A percentile compares a stretch with the other conserved stretches of the same genome.
phyloP scores from a whole-genome alignment of 306 rosid species.

The Quercus aquifolioides region DNA sequence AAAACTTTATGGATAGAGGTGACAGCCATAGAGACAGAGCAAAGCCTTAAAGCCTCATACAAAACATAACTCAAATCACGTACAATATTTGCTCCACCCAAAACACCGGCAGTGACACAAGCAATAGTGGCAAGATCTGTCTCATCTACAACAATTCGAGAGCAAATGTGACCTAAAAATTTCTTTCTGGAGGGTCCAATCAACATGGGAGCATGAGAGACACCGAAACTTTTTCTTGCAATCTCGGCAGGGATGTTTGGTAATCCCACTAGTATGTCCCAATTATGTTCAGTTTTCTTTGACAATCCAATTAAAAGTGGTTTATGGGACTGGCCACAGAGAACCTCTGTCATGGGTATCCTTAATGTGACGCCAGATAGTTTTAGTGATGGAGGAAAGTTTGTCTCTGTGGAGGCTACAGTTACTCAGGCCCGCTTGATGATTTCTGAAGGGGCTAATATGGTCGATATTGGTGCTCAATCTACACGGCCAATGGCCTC shows the following conservation, averaged over 20 bases:
- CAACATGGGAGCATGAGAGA: conserved; percentile 77
- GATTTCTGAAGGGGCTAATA: conserved; percentile 77
- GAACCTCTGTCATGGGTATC: too few relatives aligned
- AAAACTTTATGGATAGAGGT: too few relatives aligned
- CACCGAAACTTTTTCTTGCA: conserved; percentile 52
- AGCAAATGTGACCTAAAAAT: conserved; percentile 71
- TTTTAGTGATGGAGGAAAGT: too few relatives aligned
- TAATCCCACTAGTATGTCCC: neutral
- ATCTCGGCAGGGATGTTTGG: conserved; percentile 57
- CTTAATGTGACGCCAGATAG: too few relatives aligned
- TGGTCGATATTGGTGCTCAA: conserved; percentile 89
- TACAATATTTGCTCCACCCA: conserved; percentile 79
- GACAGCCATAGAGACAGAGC: too few relatives aligned
- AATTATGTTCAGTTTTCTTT: too few relatives aligned
- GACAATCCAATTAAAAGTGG: too few relatives aligned
- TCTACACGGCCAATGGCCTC: conserved; percentile 80
- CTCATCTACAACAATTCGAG: conserved; percentile 39
- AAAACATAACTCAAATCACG: conserved; percentile 11
- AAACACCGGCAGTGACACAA: conserved; percentile 53
- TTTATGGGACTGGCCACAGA: too few relatives aligned
- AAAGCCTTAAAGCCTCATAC: too few relatives aligned
- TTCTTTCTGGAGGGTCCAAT: conserved; percentile 86
- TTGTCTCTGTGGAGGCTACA: too few relatives aligned
- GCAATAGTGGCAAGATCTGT: conserved; percentile 88
- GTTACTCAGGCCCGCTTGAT: conserved; percentile 25